phyloP scores from a whole-genome alignment of 2,329 filamentous ascomycete species.

The Sclerotiophoma versabilis region DNA sequence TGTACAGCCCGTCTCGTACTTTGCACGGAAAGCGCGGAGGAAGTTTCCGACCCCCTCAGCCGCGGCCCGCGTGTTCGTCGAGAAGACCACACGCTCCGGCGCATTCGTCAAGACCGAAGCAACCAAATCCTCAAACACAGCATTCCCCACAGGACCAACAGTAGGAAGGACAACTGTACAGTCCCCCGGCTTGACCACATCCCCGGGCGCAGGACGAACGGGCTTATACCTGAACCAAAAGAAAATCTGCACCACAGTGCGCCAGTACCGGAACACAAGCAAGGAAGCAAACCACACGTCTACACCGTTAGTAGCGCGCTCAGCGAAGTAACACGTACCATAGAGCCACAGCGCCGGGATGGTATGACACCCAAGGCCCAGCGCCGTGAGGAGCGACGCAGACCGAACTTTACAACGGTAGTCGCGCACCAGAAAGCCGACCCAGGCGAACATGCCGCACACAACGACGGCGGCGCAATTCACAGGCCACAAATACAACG shows the following conservation, averaged over 20 bases:
- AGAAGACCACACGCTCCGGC: constrained; percentile 27
- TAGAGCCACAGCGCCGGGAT: constrained; percentile 17
- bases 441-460: not conserved
- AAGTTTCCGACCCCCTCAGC: constrained; percentile 8
- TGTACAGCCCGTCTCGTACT: constrained; percentile 6
- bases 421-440: constrained; percentile 16
- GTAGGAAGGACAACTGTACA: constrained; percentile 34
- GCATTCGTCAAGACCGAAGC: constrained; percentile 21
- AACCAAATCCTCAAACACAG: constrained; percentile 17
- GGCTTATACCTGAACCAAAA: constrained; percentile 30
- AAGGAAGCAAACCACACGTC: constrained; percentile 23
- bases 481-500: not conserved
- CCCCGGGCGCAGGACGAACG: not conserved
- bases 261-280: constrained; percentile 30
- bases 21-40: not conserved
- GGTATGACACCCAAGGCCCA: constrained; percentile 21
- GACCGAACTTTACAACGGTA: constrained; percentile 1
- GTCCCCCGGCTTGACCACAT: constrained; percentile 5
- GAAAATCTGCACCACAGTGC: constrained; percentile 21
- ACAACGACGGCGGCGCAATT: not conserved
- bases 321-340: constrained; percentile 1
- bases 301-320: not conserved
- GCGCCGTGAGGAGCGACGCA: not conserved
- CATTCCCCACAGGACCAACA: constrained; percentile 20
- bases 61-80: constrained; percentile 15